Conservation (phyloP, 768 basidiomycete species). For the Neoboletus magnificus region DNA sequence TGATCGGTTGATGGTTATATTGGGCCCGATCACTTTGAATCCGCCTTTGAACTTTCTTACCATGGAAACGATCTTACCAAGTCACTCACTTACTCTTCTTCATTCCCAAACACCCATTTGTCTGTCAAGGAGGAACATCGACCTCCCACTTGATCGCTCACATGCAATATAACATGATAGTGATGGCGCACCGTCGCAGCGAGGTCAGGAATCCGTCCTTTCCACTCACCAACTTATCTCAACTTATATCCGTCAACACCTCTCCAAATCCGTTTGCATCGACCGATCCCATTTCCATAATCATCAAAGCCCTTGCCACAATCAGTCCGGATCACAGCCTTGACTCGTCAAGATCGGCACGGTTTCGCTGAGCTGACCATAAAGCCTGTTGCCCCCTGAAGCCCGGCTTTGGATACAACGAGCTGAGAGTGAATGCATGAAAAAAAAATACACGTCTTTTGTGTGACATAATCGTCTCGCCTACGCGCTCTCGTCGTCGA, state of each 20-base stretch:
- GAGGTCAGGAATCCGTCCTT: constrained; percentile 6
- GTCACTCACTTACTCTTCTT: constrained; percentile 1
- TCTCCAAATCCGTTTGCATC: constrained; percentile 16
- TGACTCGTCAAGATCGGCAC: constrained; percentile 1
- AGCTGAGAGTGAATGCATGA: not conserved
- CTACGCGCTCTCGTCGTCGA: constrained; percentile 21
- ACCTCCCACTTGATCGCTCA: constrained; percentile 5
- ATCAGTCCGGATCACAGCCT: constrained; percentile 10
- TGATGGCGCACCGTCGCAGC: constrained; percentile 14
- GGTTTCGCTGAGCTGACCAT: constrained; percentile 9
- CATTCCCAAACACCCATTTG: constrained; percentile 7
- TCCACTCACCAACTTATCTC: constrained; percentile 4
- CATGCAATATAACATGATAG: constrained; percentile 1
- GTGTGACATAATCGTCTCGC: constrained; percentile 28
- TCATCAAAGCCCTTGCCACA: not conserved
- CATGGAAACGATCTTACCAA: constrained; percentile 28
- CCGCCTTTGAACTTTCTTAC: constrained; percentile 19
- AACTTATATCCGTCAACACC: constrained; percentile 21
- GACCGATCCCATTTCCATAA: constrained; percentile 16
- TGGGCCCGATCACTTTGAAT: constrained; percentile 14
- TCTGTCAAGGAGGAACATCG: not conserved
- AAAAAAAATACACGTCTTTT: constrained; percentile 2
- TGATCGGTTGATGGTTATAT: constrained; percentile 24
- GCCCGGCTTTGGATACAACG: not conserved
- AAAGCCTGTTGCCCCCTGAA: constrained; percentile 1